Evolutionary conservation across 768 basidiomycete species (phyloP), one percentile per base, ranked within the genome.

Genomic region (Hypsizygus marmoreus): DNA sequence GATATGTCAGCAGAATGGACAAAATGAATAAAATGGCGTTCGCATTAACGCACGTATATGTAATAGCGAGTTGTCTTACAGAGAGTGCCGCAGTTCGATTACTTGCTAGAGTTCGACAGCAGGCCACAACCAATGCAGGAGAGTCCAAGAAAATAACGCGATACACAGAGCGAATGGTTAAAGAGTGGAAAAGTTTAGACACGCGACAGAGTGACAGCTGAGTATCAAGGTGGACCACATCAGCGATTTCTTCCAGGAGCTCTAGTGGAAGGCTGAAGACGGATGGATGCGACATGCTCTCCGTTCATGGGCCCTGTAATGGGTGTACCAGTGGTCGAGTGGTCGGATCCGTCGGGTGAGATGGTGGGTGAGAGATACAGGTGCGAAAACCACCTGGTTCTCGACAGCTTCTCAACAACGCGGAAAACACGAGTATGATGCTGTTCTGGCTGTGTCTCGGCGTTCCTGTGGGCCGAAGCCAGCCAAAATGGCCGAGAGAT

Each of bases 31-130:
- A 14, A 23, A 28, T 28, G 22, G 33, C n/a, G n/a, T n/a, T n/a
- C n/a, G n/a, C n/a, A n/a, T n/a, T 17, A 4, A 64, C 70, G 32
- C 52, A 71, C 70, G 55, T 50, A 53, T 72, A 71, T 31, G 40
- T 56, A 42, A 73, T 65, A 26, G 58, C 56, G 32, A 73, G 60
- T 20, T 49, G 50, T 52, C 63, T 59, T 16, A 72, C 67, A 11
- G 51, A 49, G 16, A 53, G 29, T n/a, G 69, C 67, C 24, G 63
- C 56, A 17, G 45, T 45, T 8, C 43, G 29, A 38, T 64, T 68
- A 23, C 55, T 45, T 16, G 53, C 43, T 26, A 73, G 32, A 9
- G 70, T 70, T 33, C 56, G 54, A 49, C 72, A 73, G 39, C 69
- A 70, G 23, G 53, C 50, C 16, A 68, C 57, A 28, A 68, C 60